A percentile compares a stretch with the other conserved stretches of the same genome.
Evolutionary conservation across 1,284 basidiomycete genomes (phyloP).

Genomic region (Fomitopsis schrenkii): DNA sequence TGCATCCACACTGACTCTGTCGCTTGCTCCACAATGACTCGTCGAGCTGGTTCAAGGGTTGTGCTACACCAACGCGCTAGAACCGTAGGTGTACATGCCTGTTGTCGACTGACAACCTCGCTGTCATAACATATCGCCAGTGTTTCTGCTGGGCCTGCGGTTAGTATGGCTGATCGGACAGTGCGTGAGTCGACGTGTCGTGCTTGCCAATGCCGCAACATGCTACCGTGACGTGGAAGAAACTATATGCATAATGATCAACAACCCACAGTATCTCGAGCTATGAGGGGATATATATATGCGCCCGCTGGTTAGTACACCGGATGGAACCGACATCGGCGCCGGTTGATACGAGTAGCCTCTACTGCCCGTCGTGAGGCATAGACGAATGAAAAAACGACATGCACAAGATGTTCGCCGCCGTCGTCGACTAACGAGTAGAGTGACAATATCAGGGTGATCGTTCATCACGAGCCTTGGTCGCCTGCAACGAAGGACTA

Average conservation of each 20-base stretch:
- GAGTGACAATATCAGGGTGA: too few species aligned
- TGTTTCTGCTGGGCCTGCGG: too few species aligned
- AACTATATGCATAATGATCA: too few species aligned
- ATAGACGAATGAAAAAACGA: too few species aligned
- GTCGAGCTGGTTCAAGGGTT: conserved; percentile 73
- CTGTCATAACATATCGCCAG: neutral
- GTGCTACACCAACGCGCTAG: conserved; percentile 89
- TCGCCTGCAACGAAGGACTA: too few species aligned
- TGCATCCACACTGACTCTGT: neutral
- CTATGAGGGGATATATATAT: neutral
- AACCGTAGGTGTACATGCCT: conserved; percentile 46
- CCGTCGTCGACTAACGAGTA: too few species aligned
- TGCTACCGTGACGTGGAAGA: too few species aligned
- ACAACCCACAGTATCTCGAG: neutral
- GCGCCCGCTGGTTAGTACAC: neutral
- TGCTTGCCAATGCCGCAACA: too few species aligned
- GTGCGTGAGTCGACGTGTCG: conserved; percentile 56
- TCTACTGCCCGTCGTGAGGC: neutral
- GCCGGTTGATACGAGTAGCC: neutral
- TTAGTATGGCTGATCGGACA: too few species aligned
- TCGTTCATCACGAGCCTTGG: too few species aligned
- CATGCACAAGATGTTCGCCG: too few species aligned
- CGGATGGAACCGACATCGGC: neutral
- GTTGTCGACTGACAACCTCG: too few species aligned
- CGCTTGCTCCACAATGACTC: neutral